Evolutionary conservation across 1,284 basidiomycete genomes (phyloP), one percentile per base, ranked within the genome.

Genomic region (Moesziomyces sp.): DNA sequence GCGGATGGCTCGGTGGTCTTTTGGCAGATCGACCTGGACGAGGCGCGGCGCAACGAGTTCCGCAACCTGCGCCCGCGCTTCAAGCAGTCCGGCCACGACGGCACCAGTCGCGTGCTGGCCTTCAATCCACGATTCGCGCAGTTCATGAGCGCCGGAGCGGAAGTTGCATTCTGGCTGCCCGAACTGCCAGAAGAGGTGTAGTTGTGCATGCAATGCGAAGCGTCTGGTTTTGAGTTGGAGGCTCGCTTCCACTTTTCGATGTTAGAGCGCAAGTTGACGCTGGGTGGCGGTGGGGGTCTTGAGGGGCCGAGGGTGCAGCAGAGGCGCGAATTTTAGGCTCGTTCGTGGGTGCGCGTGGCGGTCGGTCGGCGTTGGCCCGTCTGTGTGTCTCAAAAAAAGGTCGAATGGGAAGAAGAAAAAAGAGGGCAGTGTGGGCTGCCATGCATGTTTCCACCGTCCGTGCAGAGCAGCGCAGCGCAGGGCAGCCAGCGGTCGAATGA

Each of bases 101-200:
- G 70, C 5, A 51, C 69, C 3, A 68, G 79, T 16, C 65, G 74
- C 8, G 72, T 66, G 5, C 47, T 82, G 0, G 81, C 75, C 3
- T 83, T 83, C 70, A 83, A 79, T 43, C 82, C 79, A 1, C 52
- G 78, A 38, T 56, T 65, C 46, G 79, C 81, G 18, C 75, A 83
- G 48, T 58, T 83, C 16, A 57, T 67, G 38, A 82, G 66, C 14
- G 81, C 72, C 7, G 74, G 79, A 4, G 55, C 62, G 9, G 74
- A 82, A 57, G 67, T 82, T 2, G 74, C 76, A 3, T 70, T 83
- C 50, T 83, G 81, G 81, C 64, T 83, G 16, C 81, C 81, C 21
- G 77, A 82, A 26, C 16, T 63, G 24, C 66, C 58, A 6, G 64
- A 68, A 38, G 50, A 73, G 13, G 47, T 53, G 42, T 71, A 58